phyloP scores from a whole-genome alignment of 2,329 filamentous ascomycete species.

The Orbilia oligospora region DNA sequence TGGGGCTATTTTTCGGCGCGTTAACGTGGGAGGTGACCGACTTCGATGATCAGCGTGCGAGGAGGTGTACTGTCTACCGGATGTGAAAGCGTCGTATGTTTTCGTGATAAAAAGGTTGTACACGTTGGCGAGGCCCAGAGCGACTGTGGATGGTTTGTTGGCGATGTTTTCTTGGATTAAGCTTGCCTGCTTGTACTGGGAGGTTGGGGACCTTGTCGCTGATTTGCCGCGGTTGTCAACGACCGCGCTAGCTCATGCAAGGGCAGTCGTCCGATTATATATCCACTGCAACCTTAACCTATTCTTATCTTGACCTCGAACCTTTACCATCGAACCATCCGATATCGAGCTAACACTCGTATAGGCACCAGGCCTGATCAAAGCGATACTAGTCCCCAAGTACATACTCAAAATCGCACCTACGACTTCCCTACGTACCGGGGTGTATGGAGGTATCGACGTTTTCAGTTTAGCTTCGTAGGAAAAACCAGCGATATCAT shows the following conservation, averaged over 20 bases:
- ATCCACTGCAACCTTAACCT: slow-evolving; percentile 17
- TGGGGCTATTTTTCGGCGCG: slow-evolving; percentile 24
- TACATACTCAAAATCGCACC: too few relatives aligned
- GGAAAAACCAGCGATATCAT: slow-evolving; percentile 46
- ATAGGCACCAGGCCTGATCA: slow-evolving; percentile 5
- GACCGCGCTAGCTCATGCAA: slow-evolving; percentile 51
- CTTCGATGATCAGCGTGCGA: neutral
- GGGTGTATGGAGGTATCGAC: neutral
- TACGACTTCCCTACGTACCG: neutral
- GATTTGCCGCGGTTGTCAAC: slow-evolving; percentile 58
- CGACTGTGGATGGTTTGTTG: neutral
- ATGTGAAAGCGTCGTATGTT: slow-evolving; percentile 19
- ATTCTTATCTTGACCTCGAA: slow-evolving; percentile 5
- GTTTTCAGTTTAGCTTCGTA: slow-evolving; percentile 9
- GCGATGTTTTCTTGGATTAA: neutral
- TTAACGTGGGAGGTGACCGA: neutral
- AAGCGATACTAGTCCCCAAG: neutral
- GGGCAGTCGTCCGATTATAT: slow-evolving; percentile 46
- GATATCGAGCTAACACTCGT: neutral
- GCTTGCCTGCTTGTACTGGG: slow-evolving; percentile 7
- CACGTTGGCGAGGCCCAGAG: neutral
- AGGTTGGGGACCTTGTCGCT: slow-evolving; percentile 48
- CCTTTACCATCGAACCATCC: slow-evolving; percentile 5
- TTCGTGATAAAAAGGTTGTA: too few relatives aligned
- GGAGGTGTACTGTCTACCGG: slow-evolving; percentile 4